phyloP scores from a whole-genome alignment of 768 basidiomycete genomes.

The Tylopilus intermedius region DNA sequence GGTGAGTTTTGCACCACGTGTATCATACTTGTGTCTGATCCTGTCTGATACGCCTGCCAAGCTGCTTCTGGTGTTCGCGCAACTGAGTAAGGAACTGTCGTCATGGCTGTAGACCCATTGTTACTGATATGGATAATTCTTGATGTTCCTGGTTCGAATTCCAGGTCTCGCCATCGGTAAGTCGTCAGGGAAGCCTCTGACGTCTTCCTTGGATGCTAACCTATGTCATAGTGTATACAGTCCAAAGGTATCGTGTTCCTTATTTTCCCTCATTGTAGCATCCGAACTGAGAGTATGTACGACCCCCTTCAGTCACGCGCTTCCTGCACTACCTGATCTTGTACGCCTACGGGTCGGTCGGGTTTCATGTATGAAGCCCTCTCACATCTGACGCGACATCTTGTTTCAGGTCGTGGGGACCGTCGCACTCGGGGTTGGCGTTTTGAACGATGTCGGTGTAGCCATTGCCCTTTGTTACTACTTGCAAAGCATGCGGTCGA shows the following conservation, averaged over 20 bases:
- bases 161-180: conserved; percentile 39
- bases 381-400: neutral
- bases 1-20: conserved; percentile 29
- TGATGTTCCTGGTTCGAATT: neutral
- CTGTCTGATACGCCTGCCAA: conserved; percentile 16
- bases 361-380: neutral
- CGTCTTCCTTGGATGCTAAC: neutral
- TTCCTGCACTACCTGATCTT: conserved; percentile 41
- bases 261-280: neutral
- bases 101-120: neutral
- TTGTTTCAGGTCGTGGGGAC: conserved; percentile 40
- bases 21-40: neutral
- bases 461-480: conserved; percentile 51
- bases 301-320: conserved; percentile 31
- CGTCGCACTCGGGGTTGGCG: conserved; percentile 45
- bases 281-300: neutral
- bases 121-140: neutral
- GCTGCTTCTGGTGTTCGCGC: conserved; percentile 44
- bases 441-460: conserved; percentile 47
- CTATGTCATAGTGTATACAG: conserved; percentile 36
- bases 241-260: conserved; percentile 35
- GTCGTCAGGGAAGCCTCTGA: conserved; percentile 2
- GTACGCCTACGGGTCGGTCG: conserved; percentile 41
- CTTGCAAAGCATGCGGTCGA: conserved; percentile 50
- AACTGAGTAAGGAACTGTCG: conserved; percentile 40